A percentile compares a stretch with the other conserved stretches of the same genome.
Conservation (phyloP, 2,329 filamentous ascomycete species). For the Thielaviopsis punctulata region DNA sequence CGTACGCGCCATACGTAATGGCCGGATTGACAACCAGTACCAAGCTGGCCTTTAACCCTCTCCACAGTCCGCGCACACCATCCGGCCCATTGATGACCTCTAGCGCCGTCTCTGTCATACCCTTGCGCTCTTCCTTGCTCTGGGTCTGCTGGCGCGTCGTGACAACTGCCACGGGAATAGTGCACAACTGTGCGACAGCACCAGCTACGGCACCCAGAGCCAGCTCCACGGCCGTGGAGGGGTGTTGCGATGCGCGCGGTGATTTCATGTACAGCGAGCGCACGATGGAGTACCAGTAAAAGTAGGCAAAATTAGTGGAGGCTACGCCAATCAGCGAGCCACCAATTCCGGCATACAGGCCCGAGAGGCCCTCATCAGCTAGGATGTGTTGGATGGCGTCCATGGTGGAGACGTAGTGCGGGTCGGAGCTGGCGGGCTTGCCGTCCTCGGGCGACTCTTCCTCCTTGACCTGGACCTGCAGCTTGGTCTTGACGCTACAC, state of each 20-base stretch:
- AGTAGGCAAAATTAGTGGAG: constrained; percentile 97
- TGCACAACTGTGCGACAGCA: constrained; percentile 84
- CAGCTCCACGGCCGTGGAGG: constrained; percentile 68
- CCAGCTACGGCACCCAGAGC: constrained; percentile 74
- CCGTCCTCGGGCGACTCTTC: constrained; percentile 26
- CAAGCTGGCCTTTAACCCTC: constrained; percentile 85
- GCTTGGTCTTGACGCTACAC: constrained; percentile 74
- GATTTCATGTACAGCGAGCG: constrained; percentile 60
- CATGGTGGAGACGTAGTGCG: constrained; percentile 72
- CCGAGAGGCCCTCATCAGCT: constrained; percentile 58
- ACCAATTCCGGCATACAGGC: constrained; percentile 77
- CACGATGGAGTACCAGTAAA: constrained; percentile 95
- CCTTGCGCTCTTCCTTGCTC: constrained; percentile 65
- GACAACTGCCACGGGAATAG: constrained; percentile 87
- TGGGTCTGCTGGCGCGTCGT: constrained; percentile 95
- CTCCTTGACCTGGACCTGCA: constrained; percentile 67
- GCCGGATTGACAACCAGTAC: constrained; percentile 91
- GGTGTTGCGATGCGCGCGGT: constrained; percentile 32
- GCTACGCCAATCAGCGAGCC: constrained; percentile 81
- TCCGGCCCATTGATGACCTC: constrained; percentile 87
- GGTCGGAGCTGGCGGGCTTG: constrained; percentile 29
- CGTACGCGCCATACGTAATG: constrained; percentile 95
- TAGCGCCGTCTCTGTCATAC: constrained; percentile 67
- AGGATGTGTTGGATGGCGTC: constrained; percentile 79
- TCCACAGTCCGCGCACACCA: constrained; percentile 77